phyloP scores from a whole-genome alignment of 352 stramenopile species.

The Phytophthora kernoviae region DNA sequence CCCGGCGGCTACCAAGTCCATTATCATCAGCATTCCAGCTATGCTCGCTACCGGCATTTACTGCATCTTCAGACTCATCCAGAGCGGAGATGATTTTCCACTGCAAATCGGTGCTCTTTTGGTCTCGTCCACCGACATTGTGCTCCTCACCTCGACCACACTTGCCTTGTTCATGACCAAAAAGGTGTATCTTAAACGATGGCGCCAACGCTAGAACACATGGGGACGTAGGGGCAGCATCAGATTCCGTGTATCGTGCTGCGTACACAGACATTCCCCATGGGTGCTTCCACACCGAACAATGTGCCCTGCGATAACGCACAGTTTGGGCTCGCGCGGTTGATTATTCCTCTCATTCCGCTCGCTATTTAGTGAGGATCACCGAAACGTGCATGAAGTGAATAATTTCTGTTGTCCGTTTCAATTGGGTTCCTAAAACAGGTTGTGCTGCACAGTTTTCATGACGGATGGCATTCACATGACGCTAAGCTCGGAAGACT shows the following conservation, averaged over 20 bases:
- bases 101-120: too few relatives aligned
- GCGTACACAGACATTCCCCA: not conserved
- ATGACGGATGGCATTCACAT: conserved; percentile 7
- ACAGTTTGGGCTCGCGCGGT: too few relatives aligned
- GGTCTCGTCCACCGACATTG: too few relatives aligned
- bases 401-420: not conserved
- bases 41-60: not conserved
- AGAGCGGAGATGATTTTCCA: too few relatives aligned
- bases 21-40: not conserved
- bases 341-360: too few relatives aligned
- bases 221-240: not conserved
- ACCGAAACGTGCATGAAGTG: not conserved
- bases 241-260: not conserved
- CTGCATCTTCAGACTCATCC: too few relatives aligned
- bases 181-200: not conserved
- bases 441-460: not conserved
- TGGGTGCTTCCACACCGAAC: not conserved
- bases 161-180: too few relatives aligned
- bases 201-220: not conserved
- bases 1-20: not conserved
- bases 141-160: too few relatives aligned
- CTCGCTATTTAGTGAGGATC: not conserved
- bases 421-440: not conserved
- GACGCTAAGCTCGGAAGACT: not conserved
- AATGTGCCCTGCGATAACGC: not conserved